Base-by-base conservation (phyloP, 495 filamentous ascomycete genomes). In the Penicillium herquei region DNA sequence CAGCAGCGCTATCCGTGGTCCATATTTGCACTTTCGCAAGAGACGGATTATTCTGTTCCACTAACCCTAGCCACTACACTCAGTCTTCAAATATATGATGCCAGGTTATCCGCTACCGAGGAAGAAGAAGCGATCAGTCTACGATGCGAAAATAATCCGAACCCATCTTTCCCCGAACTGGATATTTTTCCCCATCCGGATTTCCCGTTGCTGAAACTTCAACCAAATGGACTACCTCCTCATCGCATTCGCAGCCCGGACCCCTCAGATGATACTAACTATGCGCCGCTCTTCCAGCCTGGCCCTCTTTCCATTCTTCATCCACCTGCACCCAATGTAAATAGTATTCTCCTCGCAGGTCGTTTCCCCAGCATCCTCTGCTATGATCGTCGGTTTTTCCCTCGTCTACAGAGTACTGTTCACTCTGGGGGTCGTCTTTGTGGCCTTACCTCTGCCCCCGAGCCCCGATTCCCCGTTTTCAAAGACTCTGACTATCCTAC, bases 291-390 rank as follows among this genome's bases (percentile, higher is more conserved):
- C 21, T 86, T 88, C 57, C 89, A 96, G 49, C 88, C 92, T 2
- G 85, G 88, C 0, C 91, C 93, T 14, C 76, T 94, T 17, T 89
- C 85, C 39, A 92, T 97, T 58, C 77, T 94, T 13, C 91, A 96
- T 65, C 77, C 88, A 11, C 83, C 83, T 26, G 76, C 72, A 17
- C 81, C 82, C 1, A 71, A 78, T 58, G 69, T 75, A 33, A 77
- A 78, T 48, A 70, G 72, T 1, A 76, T 78, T 34, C 66, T 77
- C 30, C 63, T 98, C 33, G 92, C 88, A 0, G 93, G 93, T 10
- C 85, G 93, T 26, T 98, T 97, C 68, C 88, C 91, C 10, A 92
- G 86, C 68, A 90, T 97, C 58, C 75, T 98, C 6, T 87, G 87
- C 59, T 97, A 96, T 68, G 91, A 96, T 63, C 83, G 91, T 16